Conservation (phyloP, 2,329 filamentous ascomycete genomes). For the Coniella vitis region DNA sequence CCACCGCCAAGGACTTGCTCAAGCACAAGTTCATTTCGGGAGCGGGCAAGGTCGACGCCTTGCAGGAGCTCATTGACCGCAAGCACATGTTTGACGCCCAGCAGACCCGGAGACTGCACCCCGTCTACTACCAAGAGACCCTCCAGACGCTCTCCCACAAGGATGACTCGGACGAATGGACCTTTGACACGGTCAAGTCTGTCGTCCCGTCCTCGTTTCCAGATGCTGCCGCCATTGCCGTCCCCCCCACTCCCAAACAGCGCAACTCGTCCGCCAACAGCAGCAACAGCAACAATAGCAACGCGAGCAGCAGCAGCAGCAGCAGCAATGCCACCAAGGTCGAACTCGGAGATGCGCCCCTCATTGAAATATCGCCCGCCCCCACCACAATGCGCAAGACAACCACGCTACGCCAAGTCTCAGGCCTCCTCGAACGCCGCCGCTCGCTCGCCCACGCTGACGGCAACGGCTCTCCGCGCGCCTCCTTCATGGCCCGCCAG, state of each 20-base stretch:
- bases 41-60: slow-evolving; percentile 78
- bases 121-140: slow-evolving; percentile 91
- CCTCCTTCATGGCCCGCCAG: slow-evolving; percentile 52
- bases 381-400: slow-evolving; percentile 50
- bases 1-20: slow-evolving; percentile 79
- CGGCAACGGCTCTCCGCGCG: slow-evolving; percentile 36
- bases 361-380: slow-evolving; percentile 49
- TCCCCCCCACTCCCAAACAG: slow-evolving; percentile 33
- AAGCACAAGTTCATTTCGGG: slow-evolving; percentile 82
- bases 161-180: slow-evolving; percentile 70
- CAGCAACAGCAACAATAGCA: slow-evolving; percentile 53
- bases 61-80: slow-evolving; percentile 81
- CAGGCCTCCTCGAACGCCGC: slow-evolving; percentile 22
- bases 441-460: slow-evolving; percentile 22
- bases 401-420: slow-evolving; percentile 45
- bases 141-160: slow-evolving; percentile 63
- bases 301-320: slow-evolving; percentile 45
- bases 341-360: slow-evolving; percentile 53
- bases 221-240: slow-evolving; percentile 19
- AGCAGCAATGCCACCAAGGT: slow-evolving; percentile 50
- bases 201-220: slow-evolving; percentile 36
- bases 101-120: slow-evolving; percentile 60
- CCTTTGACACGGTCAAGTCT: slow-evolving; percentile 89
- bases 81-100: slow-evolving; percentile 77
- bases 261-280: slow-evolving; percentile 51